A percentile compares a stretch with the other conserved stretches of the same genome.
Evolutionary conservation across 139 green algal species (phyloP).

Genomic region (Closterium sp.): DNA sequence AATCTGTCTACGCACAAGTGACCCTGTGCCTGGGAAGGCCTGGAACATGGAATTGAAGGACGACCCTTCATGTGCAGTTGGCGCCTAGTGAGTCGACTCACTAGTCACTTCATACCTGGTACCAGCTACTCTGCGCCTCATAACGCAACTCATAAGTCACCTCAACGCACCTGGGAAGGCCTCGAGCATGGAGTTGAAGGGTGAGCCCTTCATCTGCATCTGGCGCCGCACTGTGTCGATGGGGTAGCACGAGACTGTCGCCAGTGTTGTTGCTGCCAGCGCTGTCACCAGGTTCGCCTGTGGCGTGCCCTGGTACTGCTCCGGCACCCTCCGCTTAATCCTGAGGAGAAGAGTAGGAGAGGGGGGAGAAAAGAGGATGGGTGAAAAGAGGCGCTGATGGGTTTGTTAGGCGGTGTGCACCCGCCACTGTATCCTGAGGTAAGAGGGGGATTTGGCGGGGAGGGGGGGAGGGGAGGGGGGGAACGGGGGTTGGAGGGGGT

Average conservation of each 20-base stretch:
- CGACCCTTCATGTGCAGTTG: slow-evolving; percentile 19
- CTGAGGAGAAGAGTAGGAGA: background rate
- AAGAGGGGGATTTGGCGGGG: too few species aligned
- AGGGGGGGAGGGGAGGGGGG: too few species aligned
- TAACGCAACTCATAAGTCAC: background rate
- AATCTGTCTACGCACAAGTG: too few species aligned
- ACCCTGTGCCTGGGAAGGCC: slow-evolving; percentile 15
- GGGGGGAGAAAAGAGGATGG: too few species aligned
- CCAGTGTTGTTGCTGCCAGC: slow-evolving; percentile 6
- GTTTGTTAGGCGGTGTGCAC: too few species aligned
- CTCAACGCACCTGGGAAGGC: slow-evolving; percentile 20
- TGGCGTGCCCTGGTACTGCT: slow-evolving; percentile 19
- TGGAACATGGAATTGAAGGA: slow-evolving; percentile 9
- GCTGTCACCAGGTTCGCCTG: slow-evolving; percentile 17
- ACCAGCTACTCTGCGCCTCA: too few species aligned
- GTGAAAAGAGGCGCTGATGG: too few species aligned
- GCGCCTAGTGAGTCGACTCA: background rate
- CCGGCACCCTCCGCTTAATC: slow-evolving; percentile 6
- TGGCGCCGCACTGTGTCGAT: slow-evolving; percentile 37
- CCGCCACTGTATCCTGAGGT: too few species aligned
- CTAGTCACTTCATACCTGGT: background rate
- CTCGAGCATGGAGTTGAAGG: background rate
- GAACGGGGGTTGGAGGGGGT: too few species aligned
- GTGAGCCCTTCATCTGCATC: slow-evolving; percentile 20
- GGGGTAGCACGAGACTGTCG: slow-evolving; percentile 23